phyloP scores from a whole-genome alignment of 805 yeast species.

The Ogataea henricii region DNA sequence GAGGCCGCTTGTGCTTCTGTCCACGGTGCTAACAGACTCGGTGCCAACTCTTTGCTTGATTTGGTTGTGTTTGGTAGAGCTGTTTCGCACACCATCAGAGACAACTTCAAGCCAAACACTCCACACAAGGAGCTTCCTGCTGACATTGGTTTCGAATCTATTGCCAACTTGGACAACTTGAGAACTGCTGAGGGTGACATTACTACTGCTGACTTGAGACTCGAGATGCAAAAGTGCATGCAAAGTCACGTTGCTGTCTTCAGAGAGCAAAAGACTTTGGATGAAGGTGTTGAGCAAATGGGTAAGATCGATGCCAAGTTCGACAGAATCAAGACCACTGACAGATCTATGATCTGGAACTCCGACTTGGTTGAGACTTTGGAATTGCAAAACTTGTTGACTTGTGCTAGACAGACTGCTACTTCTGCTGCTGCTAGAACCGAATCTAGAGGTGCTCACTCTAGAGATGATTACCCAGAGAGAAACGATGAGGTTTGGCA shows the following conservation, averaged over 20 bases:
- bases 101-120: slow-evolving; percentile 80
- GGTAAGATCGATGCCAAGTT: slow-evolving; percentile 73
- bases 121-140: slow-evolving; percentile 83
- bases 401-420: slow-evolving; percentile 97
- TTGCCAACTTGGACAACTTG: slow-evolving; percentile 84
- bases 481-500: slow-evolving; percentile 98
- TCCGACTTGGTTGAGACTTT: slow-evolving; percentile 94
- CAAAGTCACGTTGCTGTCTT: slow-evolving; percentile 96
- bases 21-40: slow-evolving; percentile 98
- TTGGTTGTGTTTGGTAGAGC: slow-evolving; percentile 98
- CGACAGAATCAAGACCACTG: slow-evolving; percentile 79
- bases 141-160: slow-evolving; percentile 85
- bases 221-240: slow-evolving; percentile 93
- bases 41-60: slow-evolving; percentile 96
- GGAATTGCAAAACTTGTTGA: slow-evolving; percentile 92
- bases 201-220: slow-evolving; percentile 86
- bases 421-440: slow-evolving; percentile 89
- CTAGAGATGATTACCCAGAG: slow-evolving; percentile 95
- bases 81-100: slow-evolving; percentile 88
- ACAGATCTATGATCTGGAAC: slow-evolving; percentile 99
- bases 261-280: slow-evolving; percentile 89
- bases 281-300: slow-evolving; percentile 85
- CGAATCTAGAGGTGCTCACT: slow-evolving; percentile 99
- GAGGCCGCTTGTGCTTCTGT: slow-evolving; percentile 99
- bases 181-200: slow-evolving; percentile 84